Evolutionary conservation across 1,284 basidiomycete species (phyloP), one percentile per base, ranked within the genome.

Genomic region (Boletus sp.): DNA sequence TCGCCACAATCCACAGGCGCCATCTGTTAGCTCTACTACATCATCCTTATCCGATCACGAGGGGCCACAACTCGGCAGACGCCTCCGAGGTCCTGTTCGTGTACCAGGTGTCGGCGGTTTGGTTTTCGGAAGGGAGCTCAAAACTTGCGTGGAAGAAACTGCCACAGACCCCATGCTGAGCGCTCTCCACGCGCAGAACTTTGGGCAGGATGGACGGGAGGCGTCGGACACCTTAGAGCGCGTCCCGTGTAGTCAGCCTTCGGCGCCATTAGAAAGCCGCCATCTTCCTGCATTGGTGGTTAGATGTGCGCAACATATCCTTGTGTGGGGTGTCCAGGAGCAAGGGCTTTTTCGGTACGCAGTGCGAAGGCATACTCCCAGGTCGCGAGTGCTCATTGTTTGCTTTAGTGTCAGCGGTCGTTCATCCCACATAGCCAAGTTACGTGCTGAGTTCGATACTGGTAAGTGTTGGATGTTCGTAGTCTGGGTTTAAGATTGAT

Each of bases 401-500:
- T 46, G 16, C 33, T 40, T 46, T 48, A 89, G 89, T 44, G 78
- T 91, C 40, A 84, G 76, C 54, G 88, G 88, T 16, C 79, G 86
- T 48, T 76, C 86, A 20, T 77, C 81, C 8, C 91, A 94, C 69
- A 75, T 92, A 26, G 69, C 77, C 9, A 84, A 80, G 58, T 66
- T 95, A 53, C 75, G 88, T 34, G 72, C 75, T 20, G 90, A 93
- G 64, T 95, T 94, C 65, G 92, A 94, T 66, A 79, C 81, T 20
- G 91, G 88, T 80, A 53, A 56, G 80, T 61, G 55, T 46, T 2
- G 8, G 14, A 19, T 9, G 16, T 19, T 48, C 19, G 30, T 41
- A 27, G n/a, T 9, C 20, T 35, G 37, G 25, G 46, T 32, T 30
- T 8, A 20, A 29, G 19, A 44, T 39, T 53, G 50, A 58, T 39